phyloP scores from a whole-genome alignment of 306 rosid species.

The Cucumis hystrix region DNA sequence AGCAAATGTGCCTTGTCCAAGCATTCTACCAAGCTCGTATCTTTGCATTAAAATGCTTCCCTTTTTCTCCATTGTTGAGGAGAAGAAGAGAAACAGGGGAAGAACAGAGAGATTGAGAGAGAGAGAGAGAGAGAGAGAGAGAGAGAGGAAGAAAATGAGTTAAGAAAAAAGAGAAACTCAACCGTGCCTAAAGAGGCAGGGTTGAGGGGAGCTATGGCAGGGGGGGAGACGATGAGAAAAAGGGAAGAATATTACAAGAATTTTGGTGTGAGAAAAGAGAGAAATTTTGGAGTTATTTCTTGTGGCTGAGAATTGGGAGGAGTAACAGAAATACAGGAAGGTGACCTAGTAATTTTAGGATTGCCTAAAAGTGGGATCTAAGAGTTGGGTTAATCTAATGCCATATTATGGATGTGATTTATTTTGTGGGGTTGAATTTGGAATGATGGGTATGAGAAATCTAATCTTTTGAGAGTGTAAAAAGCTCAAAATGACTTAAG shows the following conservation, averaged over 20 bases:
- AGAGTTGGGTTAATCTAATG: not conserved
- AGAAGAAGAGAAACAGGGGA: not conserved
- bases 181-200: slow-evolving; percentile 6
- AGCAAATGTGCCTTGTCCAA: slow-evolving; percentile 51
- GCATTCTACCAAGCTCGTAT: slow-evolving; percentile 35
- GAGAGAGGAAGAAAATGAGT: too few species aligned
- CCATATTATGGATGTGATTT: too few species aligned
- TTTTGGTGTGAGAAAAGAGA: not conserved
- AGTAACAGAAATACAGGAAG: not conserved
- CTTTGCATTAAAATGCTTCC: slow-evolving; percentile 7
- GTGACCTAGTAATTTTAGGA: not conserved
- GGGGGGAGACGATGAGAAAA: not conserved
- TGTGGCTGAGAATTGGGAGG: slow-evolving; percentile 1
- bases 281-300: not conserved
- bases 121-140: not conserved
- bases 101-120: not conserved
- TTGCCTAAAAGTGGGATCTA: not conserved
- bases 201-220: not conserved
- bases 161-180: not conserved
- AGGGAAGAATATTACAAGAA: not conserved
- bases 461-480: not conserved
- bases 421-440: too few species aligned
- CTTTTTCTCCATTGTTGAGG: not conserved
- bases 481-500: not conserved
- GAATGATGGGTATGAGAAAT: not conserved